phyloP scores from a whole-genome alignment of 805 yeast species.

The Helenozyma rhizophorensis region DNA sequence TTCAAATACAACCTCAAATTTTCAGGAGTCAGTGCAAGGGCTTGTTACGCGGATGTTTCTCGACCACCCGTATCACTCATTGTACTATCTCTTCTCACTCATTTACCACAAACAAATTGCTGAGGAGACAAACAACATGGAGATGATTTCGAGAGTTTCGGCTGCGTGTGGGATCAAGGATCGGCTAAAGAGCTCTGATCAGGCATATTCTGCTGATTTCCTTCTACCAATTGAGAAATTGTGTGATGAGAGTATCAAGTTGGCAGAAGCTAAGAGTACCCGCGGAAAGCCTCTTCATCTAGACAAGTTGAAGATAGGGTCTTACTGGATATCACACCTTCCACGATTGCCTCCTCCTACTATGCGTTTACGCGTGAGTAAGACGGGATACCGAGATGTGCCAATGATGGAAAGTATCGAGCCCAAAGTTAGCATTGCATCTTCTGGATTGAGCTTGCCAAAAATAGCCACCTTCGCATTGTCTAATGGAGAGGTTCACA shows the following conservation, averaged over 20 bases:
- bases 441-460: constrained; percentile 84
- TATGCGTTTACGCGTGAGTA: constrained; percentile 36
- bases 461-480: constrained; percentile 59
- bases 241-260: constrained; percentile 44
- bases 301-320: constrained; percentile 36
- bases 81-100: constrained; percentile 60
- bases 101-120: constrained; percentile 39
- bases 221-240: constrained; percentile 46
- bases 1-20: constrained; percentile 41
- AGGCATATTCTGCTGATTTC: constrained; percentile 22
- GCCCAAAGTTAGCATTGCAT: constrained; percentile 52
- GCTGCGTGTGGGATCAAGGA: constrained; percentile 48
- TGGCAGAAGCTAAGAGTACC: constrained; percentile 46
- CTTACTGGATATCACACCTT: constrained; percentile 46
- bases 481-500: constrained; percentile 55
- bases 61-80: constrained; percentile 68
- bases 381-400: constrained; percentile 39
- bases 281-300: constrained; percentile 30
- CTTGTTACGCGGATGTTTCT: constrained; percentile 45
- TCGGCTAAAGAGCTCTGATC: constrained; percentile 24
- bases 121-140: constrained; percentile 21
- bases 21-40: constrained; percentile 51
- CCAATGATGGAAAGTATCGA: constrained; percentile 47
- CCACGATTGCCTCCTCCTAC: constrained; percentile 71
- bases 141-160: constrained; percentile 44